phyloP scores from a whole-genome alignment of 2,329 filamentous ascomycete species.

The Verticillium albo-atrum region DNA sequence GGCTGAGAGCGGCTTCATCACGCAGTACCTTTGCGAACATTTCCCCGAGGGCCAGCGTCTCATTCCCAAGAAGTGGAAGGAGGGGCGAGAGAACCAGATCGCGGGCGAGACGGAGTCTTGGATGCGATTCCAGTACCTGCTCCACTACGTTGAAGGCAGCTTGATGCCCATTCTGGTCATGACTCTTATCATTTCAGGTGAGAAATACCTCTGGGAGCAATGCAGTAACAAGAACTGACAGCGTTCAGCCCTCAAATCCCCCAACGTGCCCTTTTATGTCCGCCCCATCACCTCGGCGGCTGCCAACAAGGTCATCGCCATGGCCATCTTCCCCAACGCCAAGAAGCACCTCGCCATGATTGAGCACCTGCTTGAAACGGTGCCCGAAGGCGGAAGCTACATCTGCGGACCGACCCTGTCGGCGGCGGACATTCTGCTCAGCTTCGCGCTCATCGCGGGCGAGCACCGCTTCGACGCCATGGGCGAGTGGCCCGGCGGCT shows the following conservation, averaged over 20 bases:
- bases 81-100: conserved; percentile 51
- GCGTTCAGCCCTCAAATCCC: conserved; percentile 35
- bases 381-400: conserved; percentile 35
- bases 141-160: conserved; percentile 84
- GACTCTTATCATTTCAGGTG: conserved; percentile 49
- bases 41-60: conserved; percentile 40
- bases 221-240: not conserved
- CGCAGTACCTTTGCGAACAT: conserved; percentile 75
- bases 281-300: conserved; percentile 45
- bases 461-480: conserved; percentile 33
- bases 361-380: conserved; percentile 42
- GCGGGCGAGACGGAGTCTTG: conserved; percentile 58
- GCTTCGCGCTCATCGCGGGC: conserved; percentile 45
- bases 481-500: conserved; percentile 31
- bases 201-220: conserved; percentile 28
- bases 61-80: conserved; percentile 49
- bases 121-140: conserved; percentile 60
- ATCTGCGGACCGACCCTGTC: conserved; percentile 47
- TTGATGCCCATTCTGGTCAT: conserved; percentile 70
- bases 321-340: conserved; percentile 42
- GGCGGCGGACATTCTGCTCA: conserved; percentile 49
- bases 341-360: conserved; percentile 44
- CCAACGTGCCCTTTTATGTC: conserved; percentile 46
- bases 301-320: conserved; percentile 34
- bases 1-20: conserved; percentile 77